Base-by-base conservation (phyloP, 2,329 filamentous ascomycete genomes). In the Penicillium corylophilum region DNA sequence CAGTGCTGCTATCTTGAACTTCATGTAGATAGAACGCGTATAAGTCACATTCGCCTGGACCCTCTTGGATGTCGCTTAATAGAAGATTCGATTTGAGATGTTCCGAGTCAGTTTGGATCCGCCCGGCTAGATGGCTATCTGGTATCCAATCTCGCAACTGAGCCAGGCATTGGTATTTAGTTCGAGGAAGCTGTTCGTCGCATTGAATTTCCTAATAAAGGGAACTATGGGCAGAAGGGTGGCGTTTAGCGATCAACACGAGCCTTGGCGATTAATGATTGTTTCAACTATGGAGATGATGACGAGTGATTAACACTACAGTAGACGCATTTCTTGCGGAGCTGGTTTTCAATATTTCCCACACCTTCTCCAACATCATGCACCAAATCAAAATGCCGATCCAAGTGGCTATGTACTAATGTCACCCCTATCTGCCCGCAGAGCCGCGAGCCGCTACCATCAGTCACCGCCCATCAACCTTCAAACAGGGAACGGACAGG, bases 1-100 rank as follows among this genome's bases (percentile, higher is more conserved):
- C 23, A 65, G 63, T 51, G 65, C 57, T 41, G 63, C 52, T 7
- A 62, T 68, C 23, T 44, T 59, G 44, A 51, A 51, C 35, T n/a
- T 57, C 9, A 12, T 24, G 16, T 40, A 26, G 23, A 2, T 36
- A n/a, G 31, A n/a, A 24, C 26, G 39, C 7, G 12, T 40, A 23
- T 6, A 10, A 23, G 15, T n/a, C 20, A 12, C 20, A 2, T 22
- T 10, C 23, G 23, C 20, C 35, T 9, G 15, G 22, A 16, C 38
- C 22, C 12, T 20, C 4, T 23, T 41, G 15, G 38, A 4, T 22
- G 23, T 24, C 24, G 22, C 22, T 41, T 41, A 41, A 5, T 16
- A 4, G 8, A 13, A 26, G 15, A 9, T 24, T 13, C n/a, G n/a
- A 5, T 16, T 3, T 15, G 22, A 41, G 15, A 9, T 24, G 2